Percentiles rank a stretch among this genome's conserved stretches.
Conservation (phyloP, 2,329 filamentous ascomycete genomes). For the Monilinia polystroma region DNA sequence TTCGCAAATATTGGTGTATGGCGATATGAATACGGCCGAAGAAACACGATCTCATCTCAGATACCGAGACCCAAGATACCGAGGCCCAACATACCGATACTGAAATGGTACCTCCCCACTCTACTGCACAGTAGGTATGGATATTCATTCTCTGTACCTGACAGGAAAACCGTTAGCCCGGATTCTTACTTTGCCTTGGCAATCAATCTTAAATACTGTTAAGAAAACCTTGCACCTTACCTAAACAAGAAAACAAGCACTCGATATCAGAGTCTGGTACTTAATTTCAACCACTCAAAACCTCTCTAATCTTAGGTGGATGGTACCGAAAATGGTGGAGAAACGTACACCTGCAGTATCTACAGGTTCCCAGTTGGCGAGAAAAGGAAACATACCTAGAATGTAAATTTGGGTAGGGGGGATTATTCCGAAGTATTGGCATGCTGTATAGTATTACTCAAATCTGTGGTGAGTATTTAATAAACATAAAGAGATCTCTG, state of each 20-base stretch:
- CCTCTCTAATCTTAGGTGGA: background rate
- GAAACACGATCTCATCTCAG: background rate
- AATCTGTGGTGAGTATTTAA: background rate
- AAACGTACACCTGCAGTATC: background rate
- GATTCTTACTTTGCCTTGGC: too few species aligned
- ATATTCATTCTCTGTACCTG: background rate
- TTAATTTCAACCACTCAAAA: background rate
- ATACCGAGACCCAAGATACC: too few species aligned
- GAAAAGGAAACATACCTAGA: background rate
- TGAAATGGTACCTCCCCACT: too few species aligned
- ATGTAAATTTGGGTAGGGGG: background rate
- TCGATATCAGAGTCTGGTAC: background rate
- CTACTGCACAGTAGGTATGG: too few species aligned
- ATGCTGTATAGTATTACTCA: background rate
- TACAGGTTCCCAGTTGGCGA: background rate
- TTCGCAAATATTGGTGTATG: too few species aligned
- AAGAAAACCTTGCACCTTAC: too few species aligned
- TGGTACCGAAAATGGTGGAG: background rate
- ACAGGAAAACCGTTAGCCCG: background rate
- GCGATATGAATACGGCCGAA: too few species aligned
- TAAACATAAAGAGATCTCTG: conserved; percentile 1
- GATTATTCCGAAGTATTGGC: conserved; percentile 14
- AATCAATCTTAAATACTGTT: too few species aligned
- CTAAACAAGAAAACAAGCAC: background rate
- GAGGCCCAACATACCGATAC: too few species aligned